Percentiles rank a stretch among this genome's conserved stretches.
phyloP scores from a whole-genome alignment of 306 rosid species.

The Herpetospermum pedunculosum region DNA sequence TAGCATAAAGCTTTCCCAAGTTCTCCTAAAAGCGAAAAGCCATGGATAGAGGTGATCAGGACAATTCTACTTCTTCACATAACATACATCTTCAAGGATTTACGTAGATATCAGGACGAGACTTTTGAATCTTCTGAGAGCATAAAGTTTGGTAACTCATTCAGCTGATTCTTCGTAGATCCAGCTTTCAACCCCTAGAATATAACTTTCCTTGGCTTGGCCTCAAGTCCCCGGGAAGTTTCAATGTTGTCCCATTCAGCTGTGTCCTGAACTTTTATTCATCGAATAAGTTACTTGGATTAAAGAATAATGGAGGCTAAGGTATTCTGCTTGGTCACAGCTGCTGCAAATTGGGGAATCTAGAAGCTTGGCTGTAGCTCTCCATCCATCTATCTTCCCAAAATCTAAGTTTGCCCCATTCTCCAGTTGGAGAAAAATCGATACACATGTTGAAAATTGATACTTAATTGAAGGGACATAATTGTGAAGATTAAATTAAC shows the following conservation, averaged over 20 bases:
- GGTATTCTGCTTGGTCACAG: background rate
- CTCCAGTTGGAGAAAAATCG: background rate
- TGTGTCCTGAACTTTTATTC: background rate
- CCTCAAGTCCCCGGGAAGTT: background rate
- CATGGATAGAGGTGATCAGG: background rate
- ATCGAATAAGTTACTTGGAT: background rate
- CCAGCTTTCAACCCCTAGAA: background rate
- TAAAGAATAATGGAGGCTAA: background rate
- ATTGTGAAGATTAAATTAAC: too few species aligned
- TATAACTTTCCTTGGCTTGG: background rate
- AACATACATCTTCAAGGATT: background rate
- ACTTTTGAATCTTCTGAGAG: background rate
- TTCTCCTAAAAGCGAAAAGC: background rate
- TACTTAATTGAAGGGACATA: too few species aligned
- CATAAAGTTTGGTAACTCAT: background rate
- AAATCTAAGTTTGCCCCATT: background rate
- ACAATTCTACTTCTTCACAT: too few species aligned
- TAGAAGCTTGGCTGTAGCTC: background rate
- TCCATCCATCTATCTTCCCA: background rate
- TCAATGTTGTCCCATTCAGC: background rate
- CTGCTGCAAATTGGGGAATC: background rate
- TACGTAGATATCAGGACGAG: background rate
- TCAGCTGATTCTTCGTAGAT: too few species aligned
- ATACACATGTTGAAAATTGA: too few species aligned
- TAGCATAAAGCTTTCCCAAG: background rate